Conservation (phyloP, 768 basidiomycete genomes). For the Amanita polypyramis region DNA sequence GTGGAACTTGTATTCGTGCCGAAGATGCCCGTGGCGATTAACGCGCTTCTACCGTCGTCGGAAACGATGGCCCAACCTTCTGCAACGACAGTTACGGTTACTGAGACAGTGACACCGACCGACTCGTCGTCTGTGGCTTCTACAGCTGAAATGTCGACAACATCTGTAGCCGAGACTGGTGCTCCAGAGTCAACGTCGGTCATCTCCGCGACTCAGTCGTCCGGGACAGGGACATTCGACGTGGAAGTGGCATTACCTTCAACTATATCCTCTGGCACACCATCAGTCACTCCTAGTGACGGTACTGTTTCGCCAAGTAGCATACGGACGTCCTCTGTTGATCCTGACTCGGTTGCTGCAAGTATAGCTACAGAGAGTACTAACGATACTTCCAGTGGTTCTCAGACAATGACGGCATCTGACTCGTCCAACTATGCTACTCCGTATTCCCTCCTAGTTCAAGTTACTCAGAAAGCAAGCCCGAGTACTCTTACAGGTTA, state of each 20-base stretch:
- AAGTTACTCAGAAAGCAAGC: not conserved
- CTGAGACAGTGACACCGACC: not conserved
- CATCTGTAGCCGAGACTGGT: not conserved
- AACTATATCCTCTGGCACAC: not conserved
- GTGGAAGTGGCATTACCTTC: constrained; percentile 3
- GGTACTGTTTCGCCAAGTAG: not conserved
- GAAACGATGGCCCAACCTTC: not conserved
- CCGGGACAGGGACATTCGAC: not conserved
- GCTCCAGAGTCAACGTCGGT: not conserved
- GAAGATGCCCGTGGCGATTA: too few relatives aligned
- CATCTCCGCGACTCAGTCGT: not conserved
- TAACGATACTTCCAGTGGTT: too few relatives aligned
- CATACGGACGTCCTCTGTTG: not conserved
- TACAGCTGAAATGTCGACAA: not conserved
- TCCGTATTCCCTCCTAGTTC: constrained; percentile 1
- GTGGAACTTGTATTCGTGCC: not conserved
- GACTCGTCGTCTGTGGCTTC: not conserved
- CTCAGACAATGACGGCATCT: not conserved
- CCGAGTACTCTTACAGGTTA: not conserved
- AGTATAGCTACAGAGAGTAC: not conserved
- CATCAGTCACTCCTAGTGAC: not conserved
- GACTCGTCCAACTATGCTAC: not conserved
- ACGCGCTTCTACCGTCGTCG: not conserved
- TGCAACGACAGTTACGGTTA: constrained; percentile 4
- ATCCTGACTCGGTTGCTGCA: not conserved